Base-by-base conservation (phyloP, 306 rosid genomes). In the Begonia fuchsioides region DNA sequence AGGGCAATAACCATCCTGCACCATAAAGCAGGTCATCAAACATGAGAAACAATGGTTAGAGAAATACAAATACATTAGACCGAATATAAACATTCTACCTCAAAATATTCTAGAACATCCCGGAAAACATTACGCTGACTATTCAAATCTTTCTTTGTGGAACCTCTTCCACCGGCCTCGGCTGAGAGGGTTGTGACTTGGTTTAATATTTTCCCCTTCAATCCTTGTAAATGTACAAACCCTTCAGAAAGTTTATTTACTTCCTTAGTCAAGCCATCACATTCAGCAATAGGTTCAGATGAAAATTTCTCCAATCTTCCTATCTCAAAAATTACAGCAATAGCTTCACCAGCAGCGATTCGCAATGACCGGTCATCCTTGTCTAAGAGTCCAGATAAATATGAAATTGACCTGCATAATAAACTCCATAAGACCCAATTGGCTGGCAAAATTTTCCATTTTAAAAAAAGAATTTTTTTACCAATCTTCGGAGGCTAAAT, bases 341-440 rank as follows among this genome's bases (percentile, higher is more conserved):
- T 68, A 2, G 97, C 97, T 73, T 90, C 87, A 39, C 97, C 97
- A 49, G 97, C 85, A 69, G 86, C 94, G 48, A 84, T 90, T 51
- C 97, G 83, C n/a, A 81, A 63, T 47, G 88, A 67, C 32, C 97
- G 80, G 40, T 90, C 97, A 55, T 81, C 95, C 74, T 81, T 90
- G 54, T 90, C 95, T 44, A 90, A 84, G 53, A 90, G 87, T 58
- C 78, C 53, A 15, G 95, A 81, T 59, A 90, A 71, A 72, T 72
- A 84, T 32, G 82, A 45, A 58, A 84, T 69, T 60, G 84, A 70
- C 59, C 97, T 90, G 84, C 76, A 74, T 19, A 18, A 49, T 69
- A 53, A 56, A 38, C 71, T 13, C 38, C 15, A 1, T 32, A 9
- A 13, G 9, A 32, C n/a, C 44, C 44, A 10, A 40, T 40, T 40